Evolutionary conservation across 1,139 yeast species (phyloP).

Genomic region (Trichomonascaceae sp.): DNA sequence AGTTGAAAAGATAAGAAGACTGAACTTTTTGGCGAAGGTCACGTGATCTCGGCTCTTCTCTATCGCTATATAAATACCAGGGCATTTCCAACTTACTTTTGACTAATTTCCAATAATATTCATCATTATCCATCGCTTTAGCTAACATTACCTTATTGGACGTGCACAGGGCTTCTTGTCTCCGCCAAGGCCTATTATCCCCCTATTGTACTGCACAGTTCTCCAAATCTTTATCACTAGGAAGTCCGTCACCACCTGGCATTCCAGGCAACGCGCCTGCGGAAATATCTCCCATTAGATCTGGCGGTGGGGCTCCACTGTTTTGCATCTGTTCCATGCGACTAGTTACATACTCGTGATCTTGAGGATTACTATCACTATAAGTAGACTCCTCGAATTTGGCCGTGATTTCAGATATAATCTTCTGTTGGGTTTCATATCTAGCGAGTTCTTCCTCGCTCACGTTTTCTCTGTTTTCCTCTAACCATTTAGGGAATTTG

Average conservation of each 20-base stretch:
- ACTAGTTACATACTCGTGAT: constrained; percentile 48
- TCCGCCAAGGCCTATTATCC: no score
- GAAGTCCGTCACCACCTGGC: constrained; percentile 13
- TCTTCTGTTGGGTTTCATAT: constrained; percentile 31
- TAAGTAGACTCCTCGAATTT: constrained; percentile 54
- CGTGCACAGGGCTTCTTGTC: no score
- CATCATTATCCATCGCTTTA: neutral
- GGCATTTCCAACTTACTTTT: neutral
- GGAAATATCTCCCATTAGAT: constrained; percentile 61
- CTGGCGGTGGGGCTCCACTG: constrained; percentile 84
- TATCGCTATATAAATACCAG: neutral
- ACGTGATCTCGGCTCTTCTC: no score
- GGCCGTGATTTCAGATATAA: constrained; percentile 44
- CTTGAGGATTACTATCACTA: constrained; percentile 45
- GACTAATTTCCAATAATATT: neutral
- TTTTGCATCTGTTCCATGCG: constrained; percentile 50
- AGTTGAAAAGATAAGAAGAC: neutral
- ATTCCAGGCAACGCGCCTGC: constrained; percentile 48
- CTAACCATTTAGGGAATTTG: constrained; percentile 57
- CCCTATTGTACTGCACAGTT: constrained; percentile 12
- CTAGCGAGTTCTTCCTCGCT: constrained; percentile 29
- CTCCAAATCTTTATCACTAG: constrained; percentile 10
- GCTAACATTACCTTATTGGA: neutral
- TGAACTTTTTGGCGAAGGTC: no score
- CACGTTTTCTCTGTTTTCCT: constrained; percentile 39